Percentiles rank a stretch among this genome's conserved stretches.
phyloP scores from a whole-genome alignment of 495 filamentous ascomycete species.

The Saxophila tyrrhenica region DNA sequence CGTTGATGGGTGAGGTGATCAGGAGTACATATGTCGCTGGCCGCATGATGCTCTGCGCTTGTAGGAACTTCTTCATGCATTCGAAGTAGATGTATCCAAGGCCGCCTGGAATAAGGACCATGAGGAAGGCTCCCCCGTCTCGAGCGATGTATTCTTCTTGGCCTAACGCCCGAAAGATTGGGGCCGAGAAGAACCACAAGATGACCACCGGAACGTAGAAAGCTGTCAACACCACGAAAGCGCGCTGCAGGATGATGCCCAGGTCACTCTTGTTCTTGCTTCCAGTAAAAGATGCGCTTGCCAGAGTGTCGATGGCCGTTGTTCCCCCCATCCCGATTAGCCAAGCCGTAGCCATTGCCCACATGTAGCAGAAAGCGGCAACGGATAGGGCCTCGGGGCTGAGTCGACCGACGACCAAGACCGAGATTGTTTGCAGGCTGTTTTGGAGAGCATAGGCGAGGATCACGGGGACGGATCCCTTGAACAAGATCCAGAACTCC shows the following conservation, averaged over 20 bases:
- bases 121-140: conserved; percentile 65
- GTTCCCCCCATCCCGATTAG: conserved; percentile 86
- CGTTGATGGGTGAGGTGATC: conserved; percentile 72
- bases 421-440: conserved; percentile 74
- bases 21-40: conserved; percentile 80
- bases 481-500: conserved; percentile 60
- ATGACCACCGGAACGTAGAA: conserved; percentile 69
- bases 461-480: conserved; percentile 67
- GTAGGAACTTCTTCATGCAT: conserved; percentile 80
- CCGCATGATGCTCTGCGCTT: conserved; percentile 82
- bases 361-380: conserved; percentile 87
- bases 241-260: conserved; percentile 70
- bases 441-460: conserved; percentile 84
- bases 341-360: conserved; percentile 85
- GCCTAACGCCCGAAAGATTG: conserved; percentile 63
- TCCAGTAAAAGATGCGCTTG: conserved; percentile 76
- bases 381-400: conserved; percentile 73
- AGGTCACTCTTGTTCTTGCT: conserved; percentile 73
- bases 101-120: conserved; percentile 70
- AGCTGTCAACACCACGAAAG: conserved; percentile 58
- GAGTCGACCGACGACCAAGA: conserved; percentile 71
- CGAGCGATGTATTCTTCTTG: conserved; percentile 69
- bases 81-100: conserved; percentile 90
- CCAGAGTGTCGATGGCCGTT: conserved; percentile 80
- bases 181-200: conserved; percentile 68